These are phyloP conservation scores for Scleroderma bovista DNA, from an alignment of 768 basidiomycete species.

Conservation along the genomic window DNA sequence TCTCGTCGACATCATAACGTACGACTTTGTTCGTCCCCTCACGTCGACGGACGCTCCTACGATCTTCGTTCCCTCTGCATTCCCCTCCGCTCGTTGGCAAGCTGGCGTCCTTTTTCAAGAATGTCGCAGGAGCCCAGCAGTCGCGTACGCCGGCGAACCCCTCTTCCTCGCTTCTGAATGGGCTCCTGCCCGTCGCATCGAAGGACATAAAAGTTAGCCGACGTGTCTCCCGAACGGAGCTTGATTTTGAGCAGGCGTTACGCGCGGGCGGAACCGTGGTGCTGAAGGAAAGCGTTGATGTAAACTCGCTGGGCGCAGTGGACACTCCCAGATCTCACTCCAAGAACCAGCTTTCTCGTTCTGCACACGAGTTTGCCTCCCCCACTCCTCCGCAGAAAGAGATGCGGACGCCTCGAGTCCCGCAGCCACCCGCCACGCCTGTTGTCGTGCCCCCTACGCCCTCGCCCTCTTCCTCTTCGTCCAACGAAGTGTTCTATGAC, in stretches of 20 bases:
- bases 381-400: slow-evolving; percentile 35
- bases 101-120: slow-evolving; percentile 65
- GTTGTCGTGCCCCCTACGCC: slow-evolving; percentile 66
- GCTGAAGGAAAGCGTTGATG: slow-evolving; percentile 67
- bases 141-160: slow-evolving; percentile 37
- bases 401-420: slow-evolving; percentile 30
- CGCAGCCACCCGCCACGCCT: slow-evolving; percentile 51
- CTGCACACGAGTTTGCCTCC: slow-evolving; percentile 37
- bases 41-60: slow-evolving; percentile 10
- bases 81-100: slow-evolving; percentile 25
- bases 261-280: slow-evolving; percentile 60
- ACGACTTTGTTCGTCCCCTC: not conserved
- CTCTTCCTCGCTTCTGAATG: slow-evolving; percentile 43
- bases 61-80: not conserved
- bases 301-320: slow-evolving; percentile 58
- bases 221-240: slow-evolving; percentile 65
- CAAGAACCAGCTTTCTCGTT: not conserved
- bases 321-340: slow-evolving; percentile 32
- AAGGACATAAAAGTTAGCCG: slow-evolving; percentile 43
- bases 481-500: slow-evolving; percentile 58
- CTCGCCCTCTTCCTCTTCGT: slow-evolving; percentile 48
- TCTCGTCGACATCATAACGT: not conserved
- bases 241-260: slow-evolving; percentile 79
- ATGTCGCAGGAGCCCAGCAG: slow-evolving; percentile 36
- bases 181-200: slow-evolving; percentile 54